These are phyloP conservation scores for Didymella sp. DNA, from an alignment of 2,329 filamentous ascomycete genomes.

Conservation along the genomic window DNA sequence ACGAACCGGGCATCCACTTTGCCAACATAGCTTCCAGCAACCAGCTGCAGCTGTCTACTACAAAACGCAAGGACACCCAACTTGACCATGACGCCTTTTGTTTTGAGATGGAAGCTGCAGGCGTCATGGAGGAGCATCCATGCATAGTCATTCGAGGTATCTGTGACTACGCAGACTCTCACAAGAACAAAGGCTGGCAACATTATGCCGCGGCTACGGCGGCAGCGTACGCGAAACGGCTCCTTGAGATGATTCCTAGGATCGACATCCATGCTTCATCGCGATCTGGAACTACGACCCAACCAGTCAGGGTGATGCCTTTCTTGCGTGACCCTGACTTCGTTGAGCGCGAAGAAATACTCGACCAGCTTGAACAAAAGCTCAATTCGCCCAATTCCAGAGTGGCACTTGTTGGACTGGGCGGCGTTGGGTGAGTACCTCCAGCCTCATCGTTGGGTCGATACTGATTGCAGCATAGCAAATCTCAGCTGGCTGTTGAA, in stretches of 20 bases:
- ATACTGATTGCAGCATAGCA: conserved; percentile 17
- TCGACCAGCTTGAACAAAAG: conserved; percentile 14
- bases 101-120: conserved; percentile 27
- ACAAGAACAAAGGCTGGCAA: conserved; percentile 28
- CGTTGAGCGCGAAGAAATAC: conserved; percentile 27
- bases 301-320: no score
- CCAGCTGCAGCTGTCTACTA: no score
- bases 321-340: conserved; percentile 34
- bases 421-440: conserved; percentile 29
- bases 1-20: no score
- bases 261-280: no score
- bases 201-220: conserved; percentile 13
- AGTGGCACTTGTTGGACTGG: conserved; percentile 35
- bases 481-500: conserved; percentile 24
- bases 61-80: no score
- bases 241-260: neutral
- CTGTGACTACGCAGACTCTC: conserved; percentile 34
- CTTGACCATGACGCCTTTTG: no score
- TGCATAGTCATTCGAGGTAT: conserved; percentile 30
- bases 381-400: conserved; percentile 22
- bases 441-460: neutral
- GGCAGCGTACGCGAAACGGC: neutral
- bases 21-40: no score
- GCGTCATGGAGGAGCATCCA: conserved; percentile 14
- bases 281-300: no score